These are phyloP conservation scores for Umbelopsis ramanniana DNA, from an alignment of 192 early-diverging fungal genomes.

Conservation along the genomic window DNA sequence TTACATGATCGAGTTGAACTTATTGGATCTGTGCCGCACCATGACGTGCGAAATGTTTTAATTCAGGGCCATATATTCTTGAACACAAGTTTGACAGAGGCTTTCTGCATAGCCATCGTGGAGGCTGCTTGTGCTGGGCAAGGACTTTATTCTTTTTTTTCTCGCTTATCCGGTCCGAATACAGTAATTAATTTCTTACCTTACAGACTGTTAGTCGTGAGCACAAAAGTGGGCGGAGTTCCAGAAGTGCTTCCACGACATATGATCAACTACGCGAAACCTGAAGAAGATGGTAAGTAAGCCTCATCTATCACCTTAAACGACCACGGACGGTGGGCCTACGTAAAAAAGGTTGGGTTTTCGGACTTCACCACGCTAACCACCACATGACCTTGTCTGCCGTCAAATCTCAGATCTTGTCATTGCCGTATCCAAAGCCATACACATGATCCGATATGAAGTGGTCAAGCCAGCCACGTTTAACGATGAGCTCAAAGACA, in stretches of 20 bases:
- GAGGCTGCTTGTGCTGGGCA: conserved; percentile 95
- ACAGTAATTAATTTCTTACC: neutral
- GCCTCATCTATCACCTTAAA: neutral
- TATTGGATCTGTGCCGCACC: conserved; percentile 81
- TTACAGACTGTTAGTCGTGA: conserved; percentile 85
- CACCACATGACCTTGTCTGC: conserved; percentile 3
- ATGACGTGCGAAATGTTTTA: conserved; percentile 85
- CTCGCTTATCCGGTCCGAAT: conserved; percentile 14
- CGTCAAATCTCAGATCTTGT: conserved; percentile 61
- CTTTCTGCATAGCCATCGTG: conserved; percentile 98
- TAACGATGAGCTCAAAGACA: conserved; percentile 83
- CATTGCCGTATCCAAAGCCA: conserved; percentile 69
- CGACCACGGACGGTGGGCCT: too few species aligned
- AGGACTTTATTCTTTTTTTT: conserved; percentile 19
- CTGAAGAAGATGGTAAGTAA: conserved; percentile 78
- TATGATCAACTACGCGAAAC: conserved; percentile 91
- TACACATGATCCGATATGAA: conserved; percentile 66
- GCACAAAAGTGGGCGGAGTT: conserved; percentile 94
- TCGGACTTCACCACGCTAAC: too few species aligned
- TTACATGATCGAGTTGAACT: conserved; percentile 93
- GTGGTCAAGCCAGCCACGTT: conserved; percentile 70
- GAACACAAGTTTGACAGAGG: conserved; percentile 97
- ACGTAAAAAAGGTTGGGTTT: too few species aligned
- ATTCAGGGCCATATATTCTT: conserved; percentile 94
- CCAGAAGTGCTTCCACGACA: conserved; percentile 93